Evolutionary conservation across 2,329 filamentous ascomycete genomes (phyloP), one percentile per base, ranked within the genome.

Genomic region (Leptographium wingfieldii): DNA sequence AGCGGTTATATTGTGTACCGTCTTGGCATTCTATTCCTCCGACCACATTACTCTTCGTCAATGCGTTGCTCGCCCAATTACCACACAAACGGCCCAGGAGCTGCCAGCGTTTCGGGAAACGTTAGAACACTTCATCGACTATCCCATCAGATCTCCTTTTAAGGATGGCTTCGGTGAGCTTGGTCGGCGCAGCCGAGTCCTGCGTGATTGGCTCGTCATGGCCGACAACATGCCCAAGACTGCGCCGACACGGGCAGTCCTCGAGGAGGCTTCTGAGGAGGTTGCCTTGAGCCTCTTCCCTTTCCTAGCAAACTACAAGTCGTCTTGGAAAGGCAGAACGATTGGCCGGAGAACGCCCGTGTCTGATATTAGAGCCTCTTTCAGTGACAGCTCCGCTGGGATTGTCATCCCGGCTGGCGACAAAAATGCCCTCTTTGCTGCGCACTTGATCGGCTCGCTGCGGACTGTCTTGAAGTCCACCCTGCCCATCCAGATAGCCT

Each of bases 341-440:
- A 33, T 9, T 22, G 14, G n/a, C 9, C 49, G 2, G 5, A n/a
- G 1, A 33, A 56, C 52, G 22, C 58, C 58, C 9, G 5, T 59
- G 22, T 31, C 52, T 11, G 43, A 59, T 33, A 29, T 59, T 2
- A 46, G 58, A 10, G 40, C 52, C 2, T 48, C 53, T 14, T 55
- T 59, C 29, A 19, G 19, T 2, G 3, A 14, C 14, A 53, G 40
- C 19, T 35, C 58, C 12, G 53, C 43, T 2, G 58, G 58, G 29
- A 51, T 59, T 9, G 58, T 59, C 38, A 59, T 59, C 12, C 31
- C 58, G 11, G 43, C 58, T 10, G 58, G 58, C 43, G 53, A 59
- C 43, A 55, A 48, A 19, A 59, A 25, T 6, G 43, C 27, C 16
- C 58, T 53, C 11, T 59, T 55, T 27, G 58, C 58, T 5, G 52